phyloP scores from a whole-genome alignment of 2,329 filamentous ascomycete genomes.

The Penicillium sp. region DNA sequence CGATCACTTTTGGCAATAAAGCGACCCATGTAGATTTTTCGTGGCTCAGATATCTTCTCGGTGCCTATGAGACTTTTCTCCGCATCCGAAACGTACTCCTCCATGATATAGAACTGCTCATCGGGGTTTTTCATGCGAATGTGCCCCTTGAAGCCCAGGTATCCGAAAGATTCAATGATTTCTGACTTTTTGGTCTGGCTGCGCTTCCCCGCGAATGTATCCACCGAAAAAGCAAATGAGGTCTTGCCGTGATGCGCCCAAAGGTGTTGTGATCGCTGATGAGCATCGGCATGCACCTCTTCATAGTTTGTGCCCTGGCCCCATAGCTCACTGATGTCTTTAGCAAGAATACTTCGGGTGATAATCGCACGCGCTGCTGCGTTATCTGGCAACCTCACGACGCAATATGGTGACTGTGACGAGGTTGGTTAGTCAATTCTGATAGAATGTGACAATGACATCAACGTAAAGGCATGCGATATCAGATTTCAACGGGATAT shows the following conservation, averaged over 20 bases:
- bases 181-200: slow-evolving; percentile 65
- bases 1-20: slow-evolving; percentile 69
- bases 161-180: slow-evolving; percentile 81
- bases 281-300: slow-evolving; percentile 69
- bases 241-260: slow-evolving; percentile 68
- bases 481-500: background rate
- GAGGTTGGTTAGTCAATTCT: slow-evolving; percentile 11
- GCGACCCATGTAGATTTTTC: slow-evolving; percentile 72
- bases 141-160: slow-evolving; percentile 75
- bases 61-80: slow-evolving; percentile 40
- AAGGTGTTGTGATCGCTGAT: slow-evolving; percentile 59
- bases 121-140: slow-evolving; percentile 77
- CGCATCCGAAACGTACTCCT: slow-evolving; percentile 69
- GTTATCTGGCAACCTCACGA: slow-evolving; percentile 70
- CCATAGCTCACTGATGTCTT: slow-evolving; percentile 90
- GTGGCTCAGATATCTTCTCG: slow-evolving; percentile 54
- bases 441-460: slow-evolving; percentile 9
- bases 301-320: slow-evolving; percentile 70
- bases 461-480: background rate
- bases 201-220: slow-evolving; percentile 78
- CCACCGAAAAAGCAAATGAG: slow-evolving; percentile 83
- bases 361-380: slow-evolving; percentile 70
- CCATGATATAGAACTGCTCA: slow-evolving; percentile 77
- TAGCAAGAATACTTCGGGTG: slow-evolving; percentile 76
- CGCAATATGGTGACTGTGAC: slow-evolving; percentile 83